Evolutionary conservation across 2,329 filamentous ascomycete genomes (phyloP), one percentile per base, ranked within the genome.

Genomic region (Cladobotryum protrusum): DNA sequence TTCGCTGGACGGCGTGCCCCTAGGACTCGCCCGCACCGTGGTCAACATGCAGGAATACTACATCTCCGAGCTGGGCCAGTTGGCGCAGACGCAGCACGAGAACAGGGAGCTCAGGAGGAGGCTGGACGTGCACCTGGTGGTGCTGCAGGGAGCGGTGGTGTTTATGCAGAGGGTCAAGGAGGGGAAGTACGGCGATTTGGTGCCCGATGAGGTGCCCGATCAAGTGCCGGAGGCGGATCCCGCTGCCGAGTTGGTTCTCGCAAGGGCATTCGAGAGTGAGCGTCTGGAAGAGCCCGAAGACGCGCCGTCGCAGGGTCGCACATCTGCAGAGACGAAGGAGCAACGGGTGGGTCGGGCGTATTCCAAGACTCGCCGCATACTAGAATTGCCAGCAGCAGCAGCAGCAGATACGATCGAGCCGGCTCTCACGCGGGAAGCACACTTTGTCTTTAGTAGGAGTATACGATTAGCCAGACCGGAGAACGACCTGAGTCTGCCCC

Each of bases 31-130:
- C 2, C 41, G 41, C 5, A 37, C 45, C 3, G 44, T 61, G 0
- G 49, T 59, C 3, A 59, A 58, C 2, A 57, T 62, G 52, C 57
- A 59, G 6, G 52, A 57, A n/a, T 39, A 57, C 7, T 62, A 62
- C 9, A 44, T 37, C 1, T 35, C 50, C 2, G 55, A 60, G 9
- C 49, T 62, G 1, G 44, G 54, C 14, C 50, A 43, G 1, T 45
- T 62, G 18, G 52, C 42, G 45, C 40, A 36, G 0, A 40, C 55
- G 20, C 40, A 35, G 15, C 18, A 15, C 3, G 54, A n/a, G 19
- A 50, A 55, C 19, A n/a, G 9, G 0, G 43, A 49, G 1, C 29
- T 61, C 48, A 53, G 58, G 19, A 53, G 29, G 2, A 52, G 55
- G 2, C 29, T 60, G 2, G 45, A 58, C 13, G 55, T 54, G 47